A percentile compares a stretch with the other conserved stretches of the same genome.
Evolutionary conservation across 352 stramenopile genomes (phyloP).

Genomic region (Globisporangium yorkense): DNA sequence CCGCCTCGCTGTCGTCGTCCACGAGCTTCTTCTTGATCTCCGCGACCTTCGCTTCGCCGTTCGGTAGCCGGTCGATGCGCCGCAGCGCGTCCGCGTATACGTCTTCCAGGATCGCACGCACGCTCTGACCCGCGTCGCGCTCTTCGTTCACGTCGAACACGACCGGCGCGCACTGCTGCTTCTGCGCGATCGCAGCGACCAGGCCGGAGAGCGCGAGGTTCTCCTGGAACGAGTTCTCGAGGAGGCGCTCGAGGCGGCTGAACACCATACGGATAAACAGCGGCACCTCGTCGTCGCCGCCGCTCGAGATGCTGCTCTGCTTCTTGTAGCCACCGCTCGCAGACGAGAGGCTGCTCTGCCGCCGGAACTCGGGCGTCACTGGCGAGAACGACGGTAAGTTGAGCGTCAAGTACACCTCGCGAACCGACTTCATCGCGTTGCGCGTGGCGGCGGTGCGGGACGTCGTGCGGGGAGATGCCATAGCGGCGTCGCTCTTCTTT

Average conservation of each 20-base stretch:
- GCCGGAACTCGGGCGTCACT: conserved; percentile 21
- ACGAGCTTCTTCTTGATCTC: conserved; percentile 63
- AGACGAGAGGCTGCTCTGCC: conserved; percentile 6
- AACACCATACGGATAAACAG: conserved; percentile 75
- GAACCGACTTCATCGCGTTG: conserved; percentile 62
- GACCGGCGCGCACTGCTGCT: conserved; percentile 34
- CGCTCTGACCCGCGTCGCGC: conserved; percentile 31
- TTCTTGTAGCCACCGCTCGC: neutral
- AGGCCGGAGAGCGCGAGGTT: conserved; percentile 78
- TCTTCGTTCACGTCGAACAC: conserved; percentile 55
- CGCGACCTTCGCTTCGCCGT: conserved; percentile 33
- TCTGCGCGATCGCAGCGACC: conserved; percentile 65
- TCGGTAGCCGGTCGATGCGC: conserved; percentile 52
- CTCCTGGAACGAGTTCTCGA: conserved; percentile 82
- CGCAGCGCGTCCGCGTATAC: conserved; percentile 62
- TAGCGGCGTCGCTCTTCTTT: neutral
- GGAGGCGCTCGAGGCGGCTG: conserved; percentile 60
- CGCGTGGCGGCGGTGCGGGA: conserved; percentile 49
- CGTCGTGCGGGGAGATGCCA: conserved; percentile 14
- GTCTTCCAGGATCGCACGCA: conserved; percentile 79
- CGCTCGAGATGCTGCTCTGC: conserved; percentile 7
- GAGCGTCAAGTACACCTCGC: conserved; percentile 61
- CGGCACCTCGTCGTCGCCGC: conserved; percentile 13
- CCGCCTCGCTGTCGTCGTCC: conserved; percentile 58
- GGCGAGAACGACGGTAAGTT: conserved; percentile 66